Conservation (phyloP, 2,329 filamentous ascomycete genomes). For the Monosporascus ibericus region DNA sequence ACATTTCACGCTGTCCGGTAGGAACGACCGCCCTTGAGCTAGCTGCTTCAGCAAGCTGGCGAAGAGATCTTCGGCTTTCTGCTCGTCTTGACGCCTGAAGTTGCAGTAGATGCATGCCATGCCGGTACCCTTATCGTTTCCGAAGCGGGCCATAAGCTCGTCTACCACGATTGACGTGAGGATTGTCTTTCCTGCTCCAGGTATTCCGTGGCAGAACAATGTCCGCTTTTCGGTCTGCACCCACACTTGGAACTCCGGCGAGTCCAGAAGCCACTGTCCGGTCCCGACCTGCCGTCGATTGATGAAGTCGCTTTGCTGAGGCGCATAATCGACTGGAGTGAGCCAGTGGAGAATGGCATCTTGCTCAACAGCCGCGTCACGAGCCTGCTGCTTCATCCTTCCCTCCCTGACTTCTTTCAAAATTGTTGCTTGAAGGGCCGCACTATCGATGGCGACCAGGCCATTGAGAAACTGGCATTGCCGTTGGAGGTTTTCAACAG, state of each 20-base stretch:
- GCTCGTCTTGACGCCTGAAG: conserved; percentile 31
- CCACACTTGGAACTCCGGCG: conserved; percentile 7
- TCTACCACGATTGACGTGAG: conserved; percentile 35
- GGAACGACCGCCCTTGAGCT: conserved; percentile 5
- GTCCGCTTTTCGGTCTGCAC: conserved; percentile 16
- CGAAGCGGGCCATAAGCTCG: conserved; percentile 25
- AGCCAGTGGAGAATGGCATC: conserved; percentile 32
- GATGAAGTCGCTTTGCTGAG: conserved; percentile 36
- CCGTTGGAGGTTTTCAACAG: no score
- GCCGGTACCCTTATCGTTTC: conserved; percentile 3
- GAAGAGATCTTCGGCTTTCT: conserved; percentile 27
- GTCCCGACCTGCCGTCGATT: conserved; percentile 32
- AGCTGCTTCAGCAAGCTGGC: conserved; percentile 33
- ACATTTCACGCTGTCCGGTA: conserved; percentile 18
- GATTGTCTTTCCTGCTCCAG: conserved; percentile 44
- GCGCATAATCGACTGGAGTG: conserved; percentile 25
- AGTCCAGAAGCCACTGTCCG: conserved; percentile 11
- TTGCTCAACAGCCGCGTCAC: conserved; percentile 5
- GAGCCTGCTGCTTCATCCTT: no score
- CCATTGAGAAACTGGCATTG: no score
- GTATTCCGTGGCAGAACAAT: conserved; percentile 41
- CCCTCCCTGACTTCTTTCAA: no score
- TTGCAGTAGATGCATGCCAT: conserved; percentile 43
- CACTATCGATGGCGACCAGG: no score
- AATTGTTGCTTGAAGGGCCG: no score